Conservation (phyloP, 305 asterid genomes). For the Fraxinus albicans region DNA sequence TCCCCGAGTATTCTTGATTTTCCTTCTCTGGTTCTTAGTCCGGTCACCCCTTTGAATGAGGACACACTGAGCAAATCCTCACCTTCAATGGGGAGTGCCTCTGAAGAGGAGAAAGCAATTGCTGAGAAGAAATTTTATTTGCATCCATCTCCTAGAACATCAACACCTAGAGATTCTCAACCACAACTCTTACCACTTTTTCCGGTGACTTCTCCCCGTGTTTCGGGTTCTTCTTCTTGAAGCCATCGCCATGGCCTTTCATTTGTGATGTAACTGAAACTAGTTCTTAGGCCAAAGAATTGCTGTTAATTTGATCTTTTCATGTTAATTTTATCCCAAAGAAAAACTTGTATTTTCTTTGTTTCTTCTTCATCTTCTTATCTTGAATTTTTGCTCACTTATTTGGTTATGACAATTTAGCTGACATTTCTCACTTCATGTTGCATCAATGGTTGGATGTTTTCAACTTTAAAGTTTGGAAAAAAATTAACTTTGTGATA, state of each 20-base stretch:
- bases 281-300: not conserved
- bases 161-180: conserved; percentile 37
- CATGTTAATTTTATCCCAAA: not conserved
- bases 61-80: conserved; percentile 39
- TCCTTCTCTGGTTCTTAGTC: conserved; percentile 78
- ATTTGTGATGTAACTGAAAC: not conserved
- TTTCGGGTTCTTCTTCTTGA: conserved; percentile 64
- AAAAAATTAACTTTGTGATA: not conserved
- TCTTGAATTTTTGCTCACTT: not conserved
- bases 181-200: conserved; percentile 77
- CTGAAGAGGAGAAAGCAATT: conserved; percentile 75
- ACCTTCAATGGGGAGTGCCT: conserved; percentile 31
- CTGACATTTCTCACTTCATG: not conserved
- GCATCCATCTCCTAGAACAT: conserved; percentile 78
- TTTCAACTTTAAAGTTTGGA: not conserved
- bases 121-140: conserved; percentile 87
- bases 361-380: not conserved
- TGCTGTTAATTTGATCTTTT: conserved; percentile 30
- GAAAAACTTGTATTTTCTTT: not conserved
- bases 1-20: conserved; percentile 94
- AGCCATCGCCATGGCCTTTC: not conserved
- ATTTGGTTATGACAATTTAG: not conserved
- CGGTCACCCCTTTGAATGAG: conserved; percentile 73
- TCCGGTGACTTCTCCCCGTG: conserved; percentile 80
- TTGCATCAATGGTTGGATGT: conserved; percentile 7